phyloP scores from a whole-genome alignment of 106 monocot genomes.

The Alisma plantagoaquatica region DNA sequence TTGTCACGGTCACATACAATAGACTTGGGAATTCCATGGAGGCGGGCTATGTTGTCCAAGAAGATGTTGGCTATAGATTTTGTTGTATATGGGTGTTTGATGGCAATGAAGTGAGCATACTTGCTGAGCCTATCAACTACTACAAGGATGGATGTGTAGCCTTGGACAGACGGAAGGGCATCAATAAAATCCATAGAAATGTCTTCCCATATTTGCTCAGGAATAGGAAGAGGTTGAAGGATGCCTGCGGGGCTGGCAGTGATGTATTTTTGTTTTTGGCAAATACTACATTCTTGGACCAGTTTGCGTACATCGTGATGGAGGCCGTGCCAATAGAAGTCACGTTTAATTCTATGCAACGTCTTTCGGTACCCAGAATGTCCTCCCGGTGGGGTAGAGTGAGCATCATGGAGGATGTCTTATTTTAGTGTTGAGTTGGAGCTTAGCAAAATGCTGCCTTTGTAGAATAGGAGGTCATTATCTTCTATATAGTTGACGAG shows the following conservation, averaged over 20 bases:
- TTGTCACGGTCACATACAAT: conserved; percentile 9
- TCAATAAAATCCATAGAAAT: conserved; percentile 22
- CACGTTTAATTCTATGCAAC: background rate
- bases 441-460: background rate
- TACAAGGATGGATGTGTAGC: background rate
- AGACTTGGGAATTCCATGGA: conserved; percentile 12
- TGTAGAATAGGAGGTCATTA: background rate
- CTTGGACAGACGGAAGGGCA: background rate
- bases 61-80: conserved; percentile 3
- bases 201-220: conserved; percentile 2
- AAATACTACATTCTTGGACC: background rate
- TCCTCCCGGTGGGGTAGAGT: background rate
- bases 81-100: conserved; percentile 7
- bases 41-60: background rate
- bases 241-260: background rate
- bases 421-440: no score
- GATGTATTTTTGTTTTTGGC: background rate
- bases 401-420: background rate
- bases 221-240: conserved; percentile 10
- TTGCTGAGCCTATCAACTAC: conserved; percentile 13
- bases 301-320: background rate
- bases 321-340: conserved; percentile 5
- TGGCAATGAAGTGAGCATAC: conserved; percentile 7
- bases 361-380: conserved; percentile 1
- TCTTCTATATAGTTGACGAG: background rate